Evolutionary conservation across 371 early-diverging fungal genomes (phyloP).

Genomic region (Zopfochytrium polystomum): DNA sequence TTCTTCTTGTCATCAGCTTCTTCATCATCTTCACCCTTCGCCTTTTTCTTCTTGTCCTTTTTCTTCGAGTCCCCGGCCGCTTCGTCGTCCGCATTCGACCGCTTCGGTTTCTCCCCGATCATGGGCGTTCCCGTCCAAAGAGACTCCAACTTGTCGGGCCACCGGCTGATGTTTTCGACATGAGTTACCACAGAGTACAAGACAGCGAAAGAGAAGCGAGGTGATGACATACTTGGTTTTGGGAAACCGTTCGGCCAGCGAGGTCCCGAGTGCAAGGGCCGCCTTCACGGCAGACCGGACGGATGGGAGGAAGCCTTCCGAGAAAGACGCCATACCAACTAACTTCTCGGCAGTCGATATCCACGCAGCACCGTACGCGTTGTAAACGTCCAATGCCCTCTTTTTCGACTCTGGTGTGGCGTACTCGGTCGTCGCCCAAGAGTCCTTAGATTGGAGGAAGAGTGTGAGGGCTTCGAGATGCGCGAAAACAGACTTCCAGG

Average conservation of each 20-base stretch:
- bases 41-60: conserved; percentile 14
- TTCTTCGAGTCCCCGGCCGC: conserved; percentile 5
- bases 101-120: conserved; percentile 17
- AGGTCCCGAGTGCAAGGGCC: conserved; percentile 15
- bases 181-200: not conserved
- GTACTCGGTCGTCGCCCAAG: conserved; percentile 15
- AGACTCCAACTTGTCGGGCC: conserved; percentile 27
- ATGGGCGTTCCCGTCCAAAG: conserved; percentile 18
- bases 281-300: conserved; percentile 17
- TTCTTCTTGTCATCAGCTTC: conserved; percentile 15
- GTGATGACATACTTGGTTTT: conserved; percentile 8
- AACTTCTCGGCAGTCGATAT: conserved; percentile 11
- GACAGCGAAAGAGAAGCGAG: not conserved
- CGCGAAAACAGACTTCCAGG: conserved; percentile 29
- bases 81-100: conserved; percentile 3
- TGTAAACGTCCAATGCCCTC: conserved; percentile 14
- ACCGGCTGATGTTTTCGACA: conserved; percentile 8
- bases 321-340: conserved; percentile 10
- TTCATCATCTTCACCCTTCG: conserved; percentile 3
- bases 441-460: conserved; percentile 16
- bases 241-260: conserved; percentile 11
- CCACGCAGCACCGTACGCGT: conserved; percentile 24
- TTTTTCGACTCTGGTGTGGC: not conserved
- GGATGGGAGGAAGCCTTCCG: conserved; percentile 16
- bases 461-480: conserved; percentile 26